phyloP scores from a whole-genome alignment of 176 grass and related monocot species.

The Raddia guianensis region DNA sequence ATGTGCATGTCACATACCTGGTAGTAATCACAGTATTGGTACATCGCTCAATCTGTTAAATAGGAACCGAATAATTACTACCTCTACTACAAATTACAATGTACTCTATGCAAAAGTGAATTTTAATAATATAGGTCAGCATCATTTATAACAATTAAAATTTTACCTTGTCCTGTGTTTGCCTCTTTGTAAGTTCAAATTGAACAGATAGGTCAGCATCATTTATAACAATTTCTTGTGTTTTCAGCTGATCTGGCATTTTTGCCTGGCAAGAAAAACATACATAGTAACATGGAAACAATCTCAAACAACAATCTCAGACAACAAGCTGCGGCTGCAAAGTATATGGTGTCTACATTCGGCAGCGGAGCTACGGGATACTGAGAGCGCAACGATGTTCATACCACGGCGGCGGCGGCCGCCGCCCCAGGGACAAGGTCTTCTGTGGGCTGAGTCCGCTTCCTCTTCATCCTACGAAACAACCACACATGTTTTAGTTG shows the following conservation, averaged over 20 bases:
- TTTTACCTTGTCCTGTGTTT: conserved; percentile 90
- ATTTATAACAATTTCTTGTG: conserved; percentile 95
- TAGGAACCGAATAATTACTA: conserved; percentile 5
- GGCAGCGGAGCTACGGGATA: conserved; percentile 35
- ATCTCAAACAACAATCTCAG: no score
- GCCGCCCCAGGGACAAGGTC: conserved; percentile 53
- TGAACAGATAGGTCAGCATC: conserved; percentile 74
- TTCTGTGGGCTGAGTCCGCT: conserved; percentile 93
- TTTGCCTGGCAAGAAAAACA: conserved; percentile 48
- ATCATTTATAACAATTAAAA: no score
- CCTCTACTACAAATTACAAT: neutral
- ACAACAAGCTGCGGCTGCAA: conserved; percentile 31
- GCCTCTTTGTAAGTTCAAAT: conserved; percentile 90
- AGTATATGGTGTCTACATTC: conserved; percentile 26
- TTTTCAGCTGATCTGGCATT: conserved; percentile 84
- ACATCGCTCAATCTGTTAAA: conserved; percentile 80
- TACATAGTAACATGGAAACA: no score
- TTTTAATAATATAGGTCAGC: neutral
- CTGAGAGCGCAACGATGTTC: conserved; percentile 45
- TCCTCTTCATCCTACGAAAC: conserved; percentile 79
- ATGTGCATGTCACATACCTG: conserved; percentile 50
- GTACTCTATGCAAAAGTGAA: neutral
- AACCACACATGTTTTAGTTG: conserved; percentile 30
- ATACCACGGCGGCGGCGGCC: conserved; percentile 46
- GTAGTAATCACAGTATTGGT: conserved; percentile 87